Conservation (phyloP, 140 eudicot species). For the Bidens hawaiensis region DNA sequence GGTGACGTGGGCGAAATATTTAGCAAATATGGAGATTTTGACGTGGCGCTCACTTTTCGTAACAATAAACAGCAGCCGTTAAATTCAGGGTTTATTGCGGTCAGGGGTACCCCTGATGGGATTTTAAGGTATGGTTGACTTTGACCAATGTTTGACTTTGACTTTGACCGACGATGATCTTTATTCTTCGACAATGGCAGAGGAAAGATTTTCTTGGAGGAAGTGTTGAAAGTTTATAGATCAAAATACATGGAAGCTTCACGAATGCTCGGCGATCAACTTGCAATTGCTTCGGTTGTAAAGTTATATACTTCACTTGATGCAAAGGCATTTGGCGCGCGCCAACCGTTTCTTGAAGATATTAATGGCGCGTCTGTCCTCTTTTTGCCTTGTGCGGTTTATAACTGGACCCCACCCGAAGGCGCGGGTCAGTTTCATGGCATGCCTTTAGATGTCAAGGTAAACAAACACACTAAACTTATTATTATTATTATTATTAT, state of each 20-base stretch:
- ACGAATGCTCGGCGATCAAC: conserved; percentile 84
- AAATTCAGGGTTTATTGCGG: conserved; percentile 93
- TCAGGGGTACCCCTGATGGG: conserved; percentile 73
- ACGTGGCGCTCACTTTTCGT: conserved; percentile 83
- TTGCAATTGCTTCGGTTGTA: conserved; percentile 78
- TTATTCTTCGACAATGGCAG: conserved; percentile 34
- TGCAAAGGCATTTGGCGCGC: conserved; percentile 43
- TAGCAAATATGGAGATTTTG: conserved; percentile 47
- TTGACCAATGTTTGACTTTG: not conserved
- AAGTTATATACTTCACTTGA: conserved; percentile 65
- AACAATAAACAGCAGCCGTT: conserved; percentile 90
- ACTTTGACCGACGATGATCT: not conserved
- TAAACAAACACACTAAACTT: conserved; percentile 14
- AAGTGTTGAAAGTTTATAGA: conserved; percentile 63
- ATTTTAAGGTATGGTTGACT: conserved; percentile 46
- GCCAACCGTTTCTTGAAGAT: conserved; percentile 51
- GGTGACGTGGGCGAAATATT: conserved; percentile 61
- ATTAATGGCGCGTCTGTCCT: conserved; percentile 66
- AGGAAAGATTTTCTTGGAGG: conserved; percentile 69
- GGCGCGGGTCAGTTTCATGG: conserved; percentile 96
- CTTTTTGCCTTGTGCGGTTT: conserved; percentile 71
- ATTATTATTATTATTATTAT: too few species aligned
- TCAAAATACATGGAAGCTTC: conserved; percentile 71
- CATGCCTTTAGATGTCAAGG: conserved; percentile 96
- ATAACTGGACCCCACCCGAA: conserved; percentile 98